These are phyloP conservation scores for Ophiocordyceps australis DNA, from an alignment of 2,329 filamentous ascomycete genomes.

Conservation along the genomic window DNA sequence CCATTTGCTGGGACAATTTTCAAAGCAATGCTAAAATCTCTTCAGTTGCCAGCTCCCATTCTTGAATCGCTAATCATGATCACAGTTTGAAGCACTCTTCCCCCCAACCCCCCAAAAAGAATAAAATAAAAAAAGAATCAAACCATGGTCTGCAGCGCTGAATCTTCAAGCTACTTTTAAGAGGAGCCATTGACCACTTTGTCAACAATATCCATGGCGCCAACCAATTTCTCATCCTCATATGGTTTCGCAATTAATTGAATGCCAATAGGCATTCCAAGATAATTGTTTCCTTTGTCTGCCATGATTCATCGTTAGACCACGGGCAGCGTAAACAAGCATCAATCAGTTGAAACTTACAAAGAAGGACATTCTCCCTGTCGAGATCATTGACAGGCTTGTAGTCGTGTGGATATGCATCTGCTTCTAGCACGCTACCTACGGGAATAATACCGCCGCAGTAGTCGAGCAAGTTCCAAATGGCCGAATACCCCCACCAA, in stretches of 20 bases:
- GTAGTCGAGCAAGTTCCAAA: conserved; percentile 55
- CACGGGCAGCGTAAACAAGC: too few species aligned
- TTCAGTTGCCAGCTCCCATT: too few species aligned
- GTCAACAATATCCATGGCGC: conserved; percentile 5
- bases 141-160: too few species aligned
- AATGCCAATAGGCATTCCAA: conserved; percentile 5
- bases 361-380: conserved; percentile 4
- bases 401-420: conserved; percentile 4
- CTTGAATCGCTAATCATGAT: too few species aligned
- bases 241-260: conserved; percentile 5
- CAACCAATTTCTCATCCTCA: conserved; percentile 5
- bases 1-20: too few species aligned
- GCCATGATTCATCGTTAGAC: not conserved
- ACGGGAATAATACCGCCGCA: conserved; percentile 15
- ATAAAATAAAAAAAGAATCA: too few species aligned
- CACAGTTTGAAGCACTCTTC: too few species aligned
- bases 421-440: conserved; percentile 3
- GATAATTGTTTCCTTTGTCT: conserved; percentile 4
- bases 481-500: conserved; percentile 47
- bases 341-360: conserved; percentile 4
- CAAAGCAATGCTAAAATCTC: too few species aligned
- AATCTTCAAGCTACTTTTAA: not conserved
- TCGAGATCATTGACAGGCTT: conserved; percentile 4
- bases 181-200: not conserved
- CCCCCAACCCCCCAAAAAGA: too few species aligned